phyloP scores from a whole-genome alignment of 2,329 filamentous ascomycete genomes.

The Monosporascus sp. region DNA sequence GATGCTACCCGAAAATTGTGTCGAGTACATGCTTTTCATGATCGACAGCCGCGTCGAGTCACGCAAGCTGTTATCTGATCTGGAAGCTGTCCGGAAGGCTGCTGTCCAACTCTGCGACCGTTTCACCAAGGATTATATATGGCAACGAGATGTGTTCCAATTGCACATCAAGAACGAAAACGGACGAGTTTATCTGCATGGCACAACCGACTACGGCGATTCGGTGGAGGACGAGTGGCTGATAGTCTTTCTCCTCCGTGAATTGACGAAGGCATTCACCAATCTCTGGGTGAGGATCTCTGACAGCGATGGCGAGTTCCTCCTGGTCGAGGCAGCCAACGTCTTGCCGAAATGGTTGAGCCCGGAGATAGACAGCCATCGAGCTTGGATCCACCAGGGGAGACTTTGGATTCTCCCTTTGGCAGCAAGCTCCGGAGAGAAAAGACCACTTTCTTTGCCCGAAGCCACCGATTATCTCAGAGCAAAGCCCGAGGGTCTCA shows the following conservation, averaged over 20 bases:
- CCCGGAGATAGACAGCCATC: slow-evolving; percentile 80
- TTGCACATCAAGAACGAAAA: slow-evolving; percentile 57
- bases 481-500: slow-evolving; percentile 49
- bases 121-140: slow-evolving; percentile 81
- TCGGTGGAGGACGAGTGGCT: slow-evolving; percentile 98
- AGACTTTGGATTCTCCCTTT: slow-evolving; percentile 69
- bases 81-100: slow-evolving; percentile 69
- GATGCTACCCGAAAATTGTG: slow-evolving; percentile 70
- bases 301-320: slow-evolving; percentile 91
- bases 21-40: slow-evolving; percentile 78
- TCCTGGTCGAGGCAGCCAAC: slow-evolving; percentile 89
- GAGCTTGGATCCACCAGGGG: slow-evolving; percentile 82
- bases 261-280: slow-evolving; percentile 68
- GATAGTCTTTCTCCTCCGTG: slow-evolving; percentile 80
- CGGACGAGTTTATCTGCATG: slow-evolving; percentile 61
- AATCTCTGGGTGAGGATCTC: slow-evolving; percentile 76
- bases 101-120: slow-evolving; percentile 57
- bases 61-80: slow-evolving; percentile 53
- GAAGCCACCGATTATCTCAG: slow-evolving; percentile 61
- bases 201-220: slow-evolving; percentile 83
- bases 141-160: slow-evolving; percentile 83
- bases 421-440: slow-evolving; percentile 29
- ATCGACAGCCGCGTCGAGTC: slow-evolving; percentile 53
- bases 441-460: slow-evolving; percentile 49
- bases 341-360: slow-evolving; percentile 85